Evolutionary conservation across 2,329 filamentous ascomycete species (phyloP).

Genomic region (Camptophora hylomeconis): DNA sequence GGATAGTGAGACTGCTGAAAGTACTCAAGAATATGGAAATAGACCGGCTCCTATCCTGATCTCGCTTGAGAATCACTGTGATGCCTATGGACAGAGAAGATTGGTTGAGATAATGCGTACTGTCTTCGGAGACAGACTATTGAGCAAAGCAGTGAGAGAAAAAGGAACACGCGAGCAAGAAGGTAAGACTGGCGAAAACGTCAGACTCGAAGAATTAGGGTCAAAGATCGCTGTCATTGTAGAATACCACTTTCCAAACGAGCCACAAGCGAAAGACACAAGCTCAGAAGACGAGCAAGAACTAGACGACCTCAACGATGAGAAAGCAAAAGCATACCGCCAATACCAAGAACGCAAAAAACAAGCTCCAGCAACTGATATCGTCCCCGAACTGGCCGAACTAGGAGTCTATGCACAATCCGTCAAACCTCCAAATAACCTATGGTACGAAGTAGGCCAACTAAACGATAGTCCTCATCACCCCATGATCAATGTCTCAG

Average conservation of each 20-base stretch:
- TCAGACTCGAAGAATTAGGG: slow-evolving; percentile 13
- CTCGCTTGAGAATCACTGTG: slow-evolving; percentile 17
- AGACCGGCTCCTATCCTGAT: slow-evolving; percentile 12
- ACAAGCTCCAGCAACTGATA: slow-evolving; percentile 8
- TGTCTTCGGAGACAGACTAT: slow-evolving; percentile 14
- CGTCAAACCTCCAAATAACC: slow-evolving; percentile 15
- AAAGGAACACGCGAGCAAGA: slow-evolving; percentile 14
- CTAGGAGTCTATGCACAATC: slow-evolving; percentile 17
- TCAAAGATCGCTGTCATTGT: slow-evolving; percentile 17
- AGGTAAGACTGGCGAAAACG: slow-evolving; percentile 13
- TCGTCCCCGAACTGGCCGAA: slow-evolving; percentile 17
- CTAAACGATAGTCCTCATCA: slow-evolving; percentile 12
- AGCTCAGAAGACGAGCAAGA: slow-evolving; percentile 2
- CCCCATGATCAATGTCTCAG: slow-evolving; percentile 16
- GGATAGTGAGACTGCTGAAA: slow-evolving; percentile 11
- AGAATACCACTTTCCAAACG: slow-evolving; percentile 15
- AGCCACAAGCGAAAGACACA: slow-evolving; percentile 2
- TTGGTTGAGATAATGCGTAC: slow-evolving; percentile 16
- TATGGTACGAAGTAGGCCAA: slow-evolving; percentile 13
- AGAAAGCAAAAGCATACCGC: slow-evolving; percentile 8
- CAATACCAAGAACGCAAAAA: slow-evolving; percentile 13
- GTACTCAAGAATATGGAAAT: slow-evolving; percentile 6
- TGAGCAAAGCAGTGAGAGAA: slow-evolving; percentile 12
- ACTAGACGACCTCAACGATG: slow-evolving; percentile 4
- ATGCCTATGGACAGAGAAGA: slow-evolving; percentile 11